phyloP scores from a whole-genome alignment of 2,329 filamentous ascomycete species.

The Ilyonectria mors-panacis region DNA sequence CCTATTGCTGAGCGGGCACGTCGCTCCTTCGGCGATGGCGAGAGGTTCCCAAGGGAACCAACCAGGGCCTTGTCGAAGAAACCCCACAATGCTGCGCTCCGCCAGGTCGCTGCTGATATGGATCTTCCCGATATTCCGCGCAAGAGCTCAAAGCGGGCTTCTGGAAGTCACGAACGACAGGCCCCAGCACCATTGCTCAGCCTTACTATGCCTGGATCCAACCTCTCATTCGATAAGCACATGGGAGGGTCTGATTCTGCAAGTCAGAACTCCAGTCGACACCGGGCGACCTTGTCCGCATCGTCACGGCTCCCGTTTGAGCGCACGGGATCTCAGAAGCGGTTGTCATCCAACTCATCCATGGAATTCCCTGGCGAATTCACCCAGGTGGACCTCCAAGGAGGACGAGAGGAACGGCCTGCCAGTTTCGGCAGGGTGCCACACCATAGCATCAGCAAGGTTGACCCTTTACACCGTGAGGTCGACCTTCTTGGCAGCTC shows the following conservation, averaged over 20 bases:
- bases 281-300: slow-evolving; percentile 43
- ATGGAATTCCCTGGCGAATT: slow-evolving; percentile 63
- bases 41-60: slow-evolving; percentile 51
- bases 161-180: slow-evolving; percentile 51
- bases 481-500: slow-evolving; percentile 66
- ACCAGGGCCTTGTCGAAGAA: slow-evolving; percentile 42
- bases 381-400: slow-evolving; percentile 58
- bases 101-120: slow-evolving; percentile 49
- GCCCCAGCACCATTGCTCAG: slow-evolving; percentile 55
- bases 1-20: slow-evolving; percentile 51
- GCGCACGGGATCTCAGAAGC: slow-evolving; percentile 67
- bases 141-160: slow-evolving; percentile 79
- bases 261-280: slow-evolving; percentile 42
- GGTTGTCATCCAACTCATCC: slow-evolving; percentile 67
- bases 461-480: slow-evolving; percentile 63
- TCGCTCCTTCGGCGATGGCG: slow-evolving; percentile 55
- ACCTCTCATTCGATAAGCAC: slow-evolving; percentile 41
- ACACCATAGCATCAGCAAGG: slow-evolving; percentile 69
- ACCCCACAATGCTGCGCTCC: slow-evolving; percentile 35
- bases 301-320: slow-evolving; percentile 68
- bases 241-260: slow-evolving; percentile 38
- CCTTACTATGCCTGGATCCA: slow-evolving; percentile 45
- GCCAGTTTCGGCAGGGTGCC: slow-evolving; percentile 71
- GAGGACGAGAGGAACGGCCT: slow-evolving; percentile 62
- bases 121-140: slow-evolving; percentile 75